A percentile compares a stretch with the other conserved stretches of the same genome.
Evolutionary conservation across 768 basidiomycete genomes (phyloP).

Genomic region (Boletellus ananiceps): DNA sequence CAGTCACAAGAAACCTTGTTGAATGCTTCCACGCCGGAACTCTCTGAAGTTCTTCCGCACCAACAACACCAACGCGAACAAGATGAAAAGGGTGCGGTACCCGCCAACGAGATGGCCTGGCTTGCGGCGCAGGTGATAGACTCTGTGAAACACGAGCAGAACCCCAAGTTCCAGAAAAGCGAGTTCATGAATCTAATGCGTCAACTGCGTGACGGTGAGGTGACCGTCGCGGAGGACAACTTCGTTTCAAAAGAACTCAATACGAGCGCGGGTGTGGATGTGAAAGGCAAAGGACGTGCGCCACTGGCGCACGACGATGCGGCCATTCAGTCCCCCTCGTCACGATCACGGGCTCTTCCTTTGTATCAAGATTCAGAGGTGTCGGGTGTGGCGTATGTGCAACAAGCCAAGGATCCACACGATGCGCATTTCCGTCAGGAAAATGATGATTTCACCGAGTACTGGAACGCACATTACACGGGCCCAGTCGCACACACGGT

Average conservation of each 20-base stretch:
- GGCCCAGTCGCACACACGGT: conserved; percentile 7
- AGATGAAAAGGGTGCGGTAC: conserved; percentile 25
- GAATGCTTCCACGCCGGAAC: conserved; percentile 15
- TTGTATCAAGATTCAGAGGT: conserved; percentile 20
- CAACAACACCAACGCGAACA: conserved; percentile 13
- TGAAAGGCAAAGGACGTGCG: conserved; percentile 67
- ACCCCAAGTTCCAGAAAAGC: conserved; percentile 83
- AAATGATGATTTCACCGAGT: conserved; percentile 59
- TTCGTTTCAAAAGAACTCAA: conserved; percentile 54
- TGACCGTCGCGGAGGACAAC: conserved; percentile 73
- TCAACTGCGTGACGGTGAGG: conserved; percentile 72
- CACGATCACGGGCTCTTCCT: conserved; percentile 9
- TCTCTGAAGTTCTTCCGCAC: conserved; percentile 1
- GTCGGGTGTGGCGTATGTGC: conserved; percentile 15
- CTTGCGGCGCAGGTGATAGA: conserved; percentile 77
- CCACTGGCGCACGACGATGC: conserved; percentile 7
- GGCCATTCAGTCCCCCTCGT: conserved; percentile 1
- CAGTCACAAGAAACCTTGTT: conserved; percentile 48
- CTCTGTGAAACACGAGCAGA: conserved; percentile 67
- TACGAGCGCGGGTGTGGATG: conserved; percentile 29
- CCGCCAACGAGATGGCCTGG: conserved; percentile 65
- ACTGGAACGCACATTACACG: conserved; percentile 49
- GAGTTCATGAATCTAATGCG: conserved; percentile 84
- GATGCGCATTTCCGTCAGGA: conserved; percentile 71
- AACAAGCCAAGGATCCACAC: conserved; percentile 39